phyloP scores from a whole-genome alignment of 257 asterid species.

The Primulina eburnea region DNA sequence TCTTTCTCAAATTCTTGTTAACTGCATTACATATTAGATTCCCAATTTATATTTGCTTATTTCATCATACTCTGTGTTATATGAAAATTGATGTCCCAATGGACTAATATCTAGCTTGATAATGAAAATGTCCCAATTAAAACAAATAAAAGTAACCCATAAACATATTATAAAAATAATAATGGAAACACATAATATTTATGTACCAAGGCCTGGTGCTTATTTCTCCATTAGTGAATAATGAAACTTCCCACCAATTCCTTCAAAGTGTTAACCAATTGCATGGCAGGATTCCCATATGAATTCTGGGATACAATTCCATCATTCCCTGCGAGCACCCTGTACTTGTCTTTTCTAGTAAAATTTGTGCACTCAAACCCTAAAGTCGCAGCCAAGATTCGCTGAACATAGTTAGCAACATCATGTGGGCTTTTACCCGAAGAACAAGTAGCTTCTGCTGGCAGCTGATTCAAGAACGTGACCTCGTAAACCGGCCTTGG shows the following conservation, averaged over 20 bases:
- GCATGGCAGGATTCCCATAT: slow-evolving; percentile 19
- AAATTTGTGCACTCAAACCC: slow-evolving; percentile 92
- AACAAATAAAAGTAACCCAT: too few species aligned
- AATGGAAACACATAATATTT: too few species aligned
- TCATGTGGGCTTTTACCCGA: slow-evolving; percentile 78
- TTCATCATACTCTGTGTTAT: too few species aligned
- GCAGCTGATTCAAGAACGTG: slow-evolving; percentile 73
- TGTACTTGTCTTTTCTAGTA: slow-evolving; percentile 82
- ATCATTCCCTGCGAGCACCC: slow-evolving; percentile 85
- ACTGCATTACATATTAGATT: too few species aligned
- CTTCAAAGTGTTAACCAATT: slow-evolving; percentile 31
- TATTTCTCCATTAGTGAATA: slow-evolving; percentile 27
- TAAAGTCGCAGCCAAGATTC: slow-evolving; percentile 74
- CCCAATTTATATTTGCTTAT: too few species aligned
- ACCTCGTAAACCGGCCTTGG: slow-evolving; percentile 83
- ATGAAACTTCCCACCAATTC: slow-evolving; percentile 46
- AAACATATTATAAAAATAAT: too few species aligned
- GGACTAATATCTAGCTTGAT: too few species aligned
- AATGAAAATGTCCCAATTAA: too few species aligned
- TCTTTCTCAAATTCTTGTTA: too few species aligned
- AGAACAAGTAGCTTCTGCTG: slow-evolving; percentile 80
- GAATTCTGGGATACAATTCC: slow-evolving; percentile 53
- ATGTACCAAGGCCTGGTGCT: neutral
- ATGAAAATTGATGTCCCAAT: too few species aligned
- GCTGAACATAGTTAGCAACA: slow-evolving; percentile 86